Evolutionary conservation across 345 rosid genomes (phyloP), one percentile per base, ranked within the genome.

Genomic region (Garcia nutans): DNA sequence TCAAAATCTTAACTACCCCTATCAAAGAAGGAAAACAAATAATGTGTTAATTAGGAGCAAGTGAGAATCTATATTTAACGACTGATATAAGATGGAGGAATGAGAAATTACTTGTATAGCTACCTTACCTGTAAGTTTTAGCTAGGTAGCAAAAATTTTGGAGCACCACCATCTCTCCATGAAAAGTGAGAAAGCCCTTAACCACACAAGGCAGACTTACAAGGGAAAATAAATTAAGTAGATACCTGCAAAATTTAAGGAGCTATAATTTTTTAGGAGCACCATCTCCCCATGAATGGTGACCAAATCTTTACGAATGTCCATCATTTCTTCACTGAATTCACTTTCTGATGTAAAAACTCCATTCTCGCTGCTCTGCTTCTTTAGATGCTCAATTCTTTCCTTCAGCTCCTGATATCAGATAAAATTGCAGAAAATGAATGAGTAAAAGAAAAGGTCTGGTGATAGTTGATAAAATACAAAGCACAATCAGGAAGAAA

Each of bases 221-320:
- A 56, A 57, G 26, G 37, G 65, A 28, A 52, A 72, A 58, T 10
- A 74, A 68, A 78, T 17, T 50, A 8, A 54, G 57, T 17, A 62
- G 23, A 19, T 80, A 92, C 98, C 98, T 84, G 97, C 97, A 78
- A 94, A 92, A 78, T 92, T 94, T 8, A 94, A 85, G 77, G 98
- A 90, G 82, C 97, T 92, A 74, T 93, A 93, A 81, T 90, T 92
- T 87, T 93, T 90, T 0, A 93, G 88, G 71, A 93, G 98, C 73
- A 93, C 97, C 98, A 93, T 93, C 85, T 94, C 92, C 69, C 97
- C 97, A 60, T 94, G 98, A 76, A 94, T 92, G 59, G 87, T 89
- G 31, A 94, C 98, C 56, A 91, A 89, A 81, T 89, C 97, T 86
- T 83, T 91, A 41, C 97, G 98, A 63, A 92, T 92, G 57, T 89